Percentiles rank a stretch among this genome's conserved stretches.
phyloP scores from a whole-genome alignment of 495 filamentous ascomycete species.

The Pseudomonodictys pantanalensis region DNA sequence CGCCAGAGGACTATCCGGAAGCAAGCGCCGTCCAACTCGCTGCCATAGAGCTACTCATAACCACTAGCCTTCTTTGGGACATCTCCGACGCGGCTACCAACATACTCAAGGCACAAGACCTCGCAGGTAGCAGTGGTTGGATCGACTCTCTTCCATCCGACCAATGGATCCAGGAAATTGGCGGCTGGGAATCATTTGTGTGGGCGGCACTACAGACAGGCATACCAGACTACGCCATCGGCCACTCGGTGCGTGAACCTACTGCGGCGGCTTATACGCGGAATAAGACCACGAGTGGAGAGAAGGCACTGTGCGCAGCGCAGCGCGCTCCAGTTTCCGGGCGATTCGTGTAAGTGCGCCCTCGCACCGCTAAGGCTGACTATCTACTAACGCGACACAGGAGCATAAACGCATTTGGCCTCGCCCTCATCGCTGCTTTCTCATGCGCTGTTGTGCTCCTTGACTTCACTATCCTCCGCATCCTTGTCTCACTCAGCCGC shows the following conservation, averaged over 20 bases:
- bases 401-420: slow-evolving; percentile 3
- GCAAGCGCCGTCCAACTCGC: not conserved
- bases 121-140: not conserved
- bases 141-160: not conserved
- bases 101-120: not conserved
- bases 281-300: not conserved
- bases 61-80: not conserved
- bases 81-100: not conserved
- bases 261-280: not conserved
- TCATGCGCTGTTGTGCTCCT: not conserved
- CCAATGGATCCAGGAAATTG: slow-evolving; percentile 4
- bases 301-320: not conserved
- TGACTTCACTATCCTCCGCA: not conserved
- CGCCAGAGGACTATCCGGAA: not conserved
- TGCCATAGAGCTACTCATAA: not conserved
- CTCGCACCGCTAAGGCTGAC: not conserved
- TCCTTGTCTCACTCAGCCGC: not conserved
- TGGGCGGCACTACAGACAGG: not conserved
- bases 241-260: not conserved
- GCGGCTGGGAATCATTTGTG: not conserved
- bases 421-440: not conserved
- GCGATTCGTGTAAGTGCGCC: not conserved
- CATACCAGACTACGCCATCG: not conserved
- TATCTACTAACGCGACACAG: not conserved
- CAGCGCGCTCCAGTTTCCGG: not conserved